Conservation (phyloP, 1,284 basidiomycete genomes). For the Leccinum insolens region DNA sequence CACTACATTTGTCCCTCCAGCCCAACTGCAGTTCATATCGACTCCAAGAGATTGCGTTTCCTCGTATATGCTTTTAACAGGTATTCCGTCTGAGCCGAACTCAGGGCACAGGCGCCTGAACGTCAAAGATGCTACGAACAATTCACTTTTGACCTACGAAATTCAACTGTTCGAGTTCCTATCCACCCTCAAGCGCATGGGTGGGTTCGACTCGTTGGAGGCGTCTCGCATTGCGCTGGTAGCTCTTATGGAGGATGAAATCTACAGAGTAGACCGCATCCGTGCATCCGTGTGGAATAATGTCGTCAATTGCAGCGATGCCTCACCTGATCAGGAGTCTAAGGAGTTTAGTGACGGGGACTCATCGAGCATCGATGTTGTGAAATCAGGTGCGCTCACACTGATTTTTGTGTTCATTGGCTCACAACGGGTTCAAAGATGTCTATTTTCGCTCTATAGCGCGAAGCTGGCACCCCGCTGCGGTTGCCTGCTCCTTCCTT, state of each 20-base stretch:
- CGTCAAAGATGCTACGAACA: neutral
- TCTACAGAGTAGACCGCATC: neutral
- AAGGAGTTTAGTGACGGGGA: neutral
- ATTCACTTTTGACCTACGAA: neutral
- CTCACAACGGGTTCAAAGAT: neutral
- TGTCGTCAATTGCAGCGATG: neutral
- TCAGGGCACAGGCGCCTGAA: neutral
- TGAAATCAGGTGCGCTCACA: neutral
- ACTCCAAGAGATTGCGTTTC: neutral
- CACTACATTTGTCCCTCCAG: neutral
- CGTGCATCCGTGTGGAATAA: neutral
- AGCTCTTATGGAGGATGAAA: neutral
- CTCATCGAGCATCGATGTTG: neutral
- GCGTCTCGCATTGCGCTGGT: neutral
- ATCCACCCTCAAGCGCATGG: neutral
- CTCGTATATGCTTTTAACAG: neutral
- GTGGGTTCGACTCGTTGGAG: neutral
- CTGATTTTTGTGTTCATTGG: neutral
- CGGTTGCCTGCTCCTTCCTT: no score
- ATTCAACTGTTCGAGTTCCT: neutral
- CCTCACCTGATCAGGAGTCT: neutral
- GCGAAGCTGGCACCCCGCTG: no score
- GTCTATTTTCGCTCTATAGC: neutral
- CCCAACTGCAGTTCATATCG: neutral
- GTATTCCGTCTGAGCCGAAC: neutral